Conservation (phyloP, 2,329 filamentous ascomycete genomes). For the Eutypa lata region DNA sequence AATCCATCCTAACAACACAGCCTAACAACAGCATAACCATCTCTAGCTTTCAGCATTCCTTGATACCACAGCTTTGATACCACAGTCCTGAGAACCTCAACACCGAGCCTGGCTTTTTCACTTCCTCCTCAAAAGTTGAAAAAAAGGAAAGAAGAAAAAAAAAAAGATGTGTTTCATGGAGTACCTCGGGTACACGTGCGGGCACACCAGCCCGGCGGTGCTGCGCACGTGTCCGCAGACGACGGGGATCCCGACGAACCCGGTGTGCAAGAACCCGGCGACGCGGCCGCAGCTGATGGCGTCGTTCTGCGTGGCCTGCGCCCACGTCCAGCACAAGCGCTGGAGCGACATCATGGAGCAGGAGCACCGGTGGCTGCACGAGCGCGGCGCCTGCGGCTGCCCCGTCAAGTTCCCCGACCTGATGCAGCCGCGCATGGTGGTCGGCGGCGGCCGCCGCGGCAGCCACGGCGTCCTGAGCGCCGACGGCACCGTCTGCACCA, state of each 20-base stretch:
- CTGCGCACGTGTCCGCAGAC: slow-evolving; percentile 42
- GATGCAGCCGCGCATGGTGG: slow-evolving; percentile 30
- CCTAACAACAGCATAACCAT: no score
- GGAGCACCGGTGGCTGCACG: slow-evolving; percentile 43
- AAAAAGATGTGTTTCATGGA: slow-evolving; percentile 47
- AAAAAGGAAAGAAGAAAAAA: no score
- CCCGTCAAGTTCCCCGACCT: slow-evolving; percentile 34
- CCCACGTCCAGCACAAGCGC: slow-evolving; percentile 35
- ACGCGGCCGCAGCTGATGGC: slow-evolving; percentile 27
- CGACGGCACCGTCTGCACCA: not conserved
- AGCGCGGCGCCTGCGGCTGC: slow-evolving; percentile 40
- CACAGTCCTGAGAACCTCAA: no score
- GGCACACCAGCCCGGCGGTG: slow-evolving; percentile 39
- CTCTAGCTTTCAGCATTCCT: no score
- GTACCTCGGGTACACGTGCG: slow-evolving; percentile 45
- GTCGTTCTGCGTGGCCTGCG: slow-evolving; percentile 37
- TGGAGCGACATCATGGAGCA: slow-evolving; percentile 37
- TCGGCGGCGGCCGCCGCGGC: not conserved
- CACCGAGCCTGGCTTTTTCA: no score
- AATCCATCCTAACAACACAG: no score
- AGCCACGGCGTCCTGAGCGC: not conserved
- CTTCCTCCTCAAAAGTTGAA: no score
- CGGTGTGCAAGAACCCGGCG: slow-evolving; percentile 30
- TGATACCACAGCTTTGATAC: no score
- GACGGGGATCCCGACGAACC: slow-evolving; percentile 32